These are phyloP conservation scores for Curvularia hawaiiensis DNA, from an alignment of 2,329 filamentous ascomycete species.

Conservation along the genomic window DNA sequence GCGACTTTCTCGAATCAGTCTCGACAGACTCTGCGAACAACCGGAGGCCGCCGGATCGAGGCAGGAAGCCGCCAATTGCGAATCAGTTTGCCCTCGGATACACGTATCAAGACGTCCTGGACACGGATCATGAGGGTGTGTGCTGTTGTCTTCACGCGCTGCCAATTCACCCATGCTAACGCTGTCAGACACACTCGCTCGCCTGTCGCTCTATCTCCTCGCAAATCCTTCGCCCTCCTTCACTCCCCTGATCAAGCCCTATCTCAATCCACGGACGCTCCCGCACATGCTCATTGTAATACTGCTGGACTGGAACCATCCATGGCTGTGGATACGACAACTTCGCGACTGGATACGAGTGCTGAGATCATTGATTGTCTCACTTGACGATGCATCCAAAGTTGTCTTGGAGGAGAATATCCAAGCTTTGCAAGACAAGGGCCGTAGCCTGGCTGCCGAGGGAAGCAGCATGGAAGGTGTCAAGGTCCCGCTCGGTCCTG, in stretches of 20 bases:
- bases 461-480: conserved; percentile 39
- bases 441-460: conserved; percentile 34
- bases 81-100: conserved; percentile 94
- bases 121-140: conserved; percentile 88
- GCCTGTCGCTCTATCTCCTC: conserved; percentile 86
- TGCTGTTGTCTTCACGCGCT: conserved; percentile 7
- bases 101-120: conserved; percentile 92
- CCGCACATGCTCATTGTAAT: conserved; percentile 86
- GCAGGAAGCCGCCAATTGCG: conserved; percentile 73
- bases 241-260: conserved; percentile 78
- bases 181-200: conserved; percentile 77
- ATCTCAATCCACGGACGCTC: conserved; percentile 82
- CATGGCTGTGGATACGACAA: conserved; percentile 90
- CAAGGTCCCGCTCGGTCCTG: conserved; percentile 78
- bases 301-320: conserved; percentile 93
- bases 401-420: conserved; percentile 87
- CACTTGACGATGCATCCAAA: conserved; percentile 76
- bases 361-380: conserved; percentile 75
- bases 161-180: conserved; percentile 15
- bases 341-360: conserved; percentile 88
- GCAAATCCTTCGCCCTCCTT: conserved; percentile 85
- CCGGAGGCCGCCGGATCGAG: conserved; percentile 59
- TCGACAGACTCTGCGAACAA: conserved; percentile 46
- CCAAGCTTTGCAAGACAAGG: conserved; percentile 72
- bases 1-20: conserved; percentile 73